Conservation (phyloP, 225 moss, liverwort and hornwort genomes). For the Thuidium tamariscinum region DNA sequence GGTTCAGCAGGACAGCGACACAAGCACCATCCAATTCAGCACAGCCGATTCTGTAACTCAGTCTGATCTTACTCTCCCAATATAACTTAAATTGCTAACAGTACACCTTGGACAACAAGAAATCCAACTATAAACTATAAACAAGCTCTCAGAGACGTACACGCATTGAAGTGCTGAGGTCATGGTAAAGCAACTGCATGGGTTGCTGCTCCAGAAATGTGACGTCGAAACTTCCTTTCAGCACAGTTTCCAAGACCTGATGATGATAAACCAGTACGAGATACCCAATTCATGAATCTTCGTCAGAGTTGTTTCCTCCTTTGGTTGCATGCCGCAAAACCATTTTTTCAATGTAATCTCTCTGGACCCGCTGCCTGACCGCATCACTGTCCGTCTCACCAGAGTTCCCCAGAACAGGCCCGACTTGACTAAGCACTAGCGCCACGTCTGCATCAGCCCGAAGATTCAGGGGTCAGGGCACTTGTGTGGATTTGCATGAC, state of each 20-base stretch:
- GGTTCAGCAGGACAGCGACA: neutral
- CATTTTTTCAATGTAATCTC: conserved; percentile 79
- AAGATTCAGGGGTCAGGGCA: neutral
- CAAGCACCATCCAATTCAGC: neutral
- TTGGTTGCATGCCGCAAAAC: conserved; percentile 66
- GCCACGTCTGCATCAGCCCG: conserved; percentile 63
- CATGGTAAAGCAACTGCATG: neutral
- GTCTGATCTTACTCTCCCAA: neutral
- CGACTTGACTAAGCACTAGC: conserved; percentile 72
- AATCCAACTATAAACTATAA: neutral
- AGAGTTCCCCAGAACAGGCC: conserved; percentile 68
- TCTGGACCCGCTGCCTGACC: conserved; percentile 66
- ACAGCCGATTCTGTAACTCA: neutral
- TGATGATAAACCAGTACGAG: neutral
- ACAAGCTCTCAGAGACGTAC: neutral
- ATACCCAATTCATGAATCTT: conserved; percentile 32
- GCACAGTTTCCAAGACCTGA: neutral
- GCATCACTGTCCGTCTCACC: conserved; percentile 48
- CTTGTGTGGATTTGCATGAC: neutral
- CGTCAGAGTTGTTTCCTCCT: conserved; percentile 54
- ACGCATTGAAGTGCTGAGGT: neutral
- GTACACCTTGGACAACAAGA: neutral
- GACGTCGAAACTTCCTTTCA: neutral
- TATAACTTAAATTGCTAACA: neutral
- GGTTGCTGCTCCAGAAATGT: neutral